phyloP scores from a whole-genome alignment of 768 basidiomycete genomes.

The Suillus lakei region DNA sequence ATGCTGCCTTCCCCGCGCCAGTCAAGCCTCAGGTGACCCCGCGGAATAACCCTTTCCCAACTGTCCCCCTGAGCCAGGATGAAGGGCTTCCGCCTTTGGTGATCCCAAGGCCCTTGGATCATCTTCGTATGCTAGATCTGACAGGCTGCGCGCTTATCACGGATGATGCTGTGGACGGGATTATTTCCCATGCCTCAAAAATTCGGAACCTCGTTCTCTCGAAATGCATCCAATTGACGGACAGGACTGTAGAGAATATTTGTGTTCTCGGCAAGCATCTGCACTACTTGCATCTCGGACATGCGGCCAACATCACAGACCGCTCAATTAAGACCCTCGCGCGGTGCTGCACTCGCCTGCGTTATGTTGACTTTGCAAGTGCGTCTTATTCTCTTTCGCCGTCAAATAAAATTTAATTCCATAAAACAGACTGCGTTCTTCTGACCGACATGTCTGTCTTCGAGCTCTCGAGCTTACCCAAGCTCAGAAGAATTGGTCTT shows the following conservation, averaged over 20 bases:
- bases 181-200: conserved; percentile 79
- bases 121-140: conserved; percentile 91
- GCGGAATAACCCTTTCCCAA: conserved; percentile 43
- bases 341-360: conserved; percentile 82
- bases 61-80: conserved; percentile 33
- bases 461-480: conserved; percentile 85
- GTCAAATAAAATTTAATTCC: conserved; percentile 1
- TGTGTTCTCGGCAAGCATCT: conserved; percentile 89
- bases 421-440: conserved; percentile 70
- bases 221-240: conserved; percentile 81
- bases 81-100: conserved; percentile 70
- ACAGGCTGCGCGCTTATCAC: conserved; percentile 84
- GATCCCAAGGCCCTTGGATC: conserved; percentile 69
- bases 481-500: conserved; percentile 92
- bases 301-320: conserved; percentile 90
- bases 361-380: conserved; percentile 98
- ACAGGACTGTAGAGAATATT: conserved; percentile 81
- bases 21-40: conserved; percentile 43
- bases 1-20: conserved; percentile 84
- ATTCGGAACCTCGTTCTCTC: conserved; percentile 88
- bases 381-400: conserved; percentile 29
- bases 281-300: conserved; percentile 95
- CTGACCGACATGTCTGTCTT: conserved; percentile 95
- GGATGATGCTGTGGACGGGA: conserved; percentile 83
- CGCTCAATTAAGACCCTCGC: conserved; percentile 83